These are phyloP conservation scores for Hordeum pubiflorum DNA, from an alignment of 202 grass and related monocot species.

Conservation along the genomic window DNA sequence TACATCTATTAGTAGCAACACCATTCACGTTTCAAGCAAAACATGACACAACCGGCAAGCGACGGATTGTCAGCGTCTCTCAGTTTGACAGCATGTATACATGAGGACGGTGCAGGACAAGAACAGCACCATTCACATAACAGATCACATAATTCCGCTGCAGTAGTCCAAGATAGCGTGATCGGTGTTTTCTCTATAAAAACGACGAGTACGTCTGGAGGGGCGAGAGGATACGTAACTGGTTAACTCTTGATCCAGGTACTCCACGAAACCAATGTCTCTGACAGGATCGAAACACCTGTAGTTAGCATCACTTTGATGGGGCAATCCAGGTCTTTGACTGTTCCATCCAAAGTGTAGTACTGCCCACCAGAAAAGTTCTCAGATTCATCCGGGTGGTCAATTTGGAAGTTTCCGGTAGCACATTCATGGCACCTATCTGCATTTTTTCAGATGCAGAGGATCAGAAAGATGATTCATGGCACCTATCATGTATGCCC, in stretches of 20 bases:
- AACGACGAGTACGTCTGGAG: no score
- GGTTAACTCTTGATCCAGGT: constrained; percentile 6
- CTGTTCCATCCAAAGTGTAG: neutral
- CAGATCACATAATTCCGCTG: neutral
- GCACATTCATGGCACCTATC: neutral
- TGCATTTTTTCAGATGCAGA: neutral
- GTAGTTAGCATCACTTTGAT: neutral
- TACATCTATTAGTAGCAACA: no score
- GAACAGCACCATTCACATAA: neutral
- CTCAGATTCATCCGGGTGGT: neutral
- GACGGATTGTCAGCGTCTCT: no score
- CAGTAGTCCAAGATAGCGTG: neutral
- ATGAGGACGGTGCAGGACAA: no score
- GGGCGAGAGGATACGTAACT: neutral
- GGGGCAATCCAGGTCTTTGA: neutral
- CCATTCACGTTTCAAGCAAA: no score
- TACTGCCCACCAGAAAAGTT: neutral
- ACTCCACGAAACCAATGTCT: constrained; percentile 9
- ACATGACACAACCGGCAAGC: no score
- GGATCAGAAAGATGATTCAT: neutral
- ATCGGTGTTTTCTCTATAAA: neutral
- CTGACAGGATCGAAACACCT: constrained; percentile 5
- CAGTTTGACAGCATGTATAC: no score
- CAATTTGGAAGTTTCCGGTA: neutral
- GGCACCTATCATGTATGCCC: no score